Evolutionary conservation across 2,329 filamentous ascomycete genomes (phyloP).

Genomic region (Epichloe hybrida): DNA sequence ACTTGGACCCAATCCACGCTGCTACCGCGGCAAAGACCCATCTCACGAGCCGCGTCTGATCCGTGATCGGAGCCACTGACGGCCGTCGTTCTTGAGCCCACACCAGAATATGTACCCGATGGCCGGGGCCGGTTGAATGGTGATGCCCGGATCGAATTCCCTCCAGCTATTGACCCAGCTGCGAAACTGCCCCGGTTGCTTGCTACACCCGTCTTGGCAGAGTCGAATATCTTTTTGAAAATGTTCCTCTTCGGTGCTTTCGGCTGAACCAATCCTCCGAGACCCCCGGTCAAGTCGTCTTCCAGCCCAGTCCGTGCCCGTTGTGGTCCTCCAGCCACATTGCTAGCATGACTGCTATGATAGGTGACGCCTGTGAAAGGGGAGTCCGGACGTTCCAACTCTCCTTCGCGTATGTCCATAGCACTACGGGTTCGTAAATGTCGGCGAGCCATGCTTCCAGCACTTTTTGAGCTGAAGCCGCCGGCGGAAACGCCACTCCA

Average conservation of each 20-base stretch:
- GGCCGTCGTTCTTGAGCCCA: constrained; percentile 29
- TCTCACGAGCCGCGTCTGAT: constrained; percentile 50
- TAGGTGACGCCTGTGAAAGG: constrained; percentile 74
- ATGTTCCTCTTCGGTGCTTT: constrained; percentile 77
- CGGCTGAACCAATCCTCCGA: constrained; percentile 67
- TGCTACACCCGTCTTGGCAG: constrained; percentile 85
- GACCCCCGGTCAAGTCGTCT: constrained; percentile 51
- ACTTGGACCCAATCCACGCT: constrained; percentile 92
- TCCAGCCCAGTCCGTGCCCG: constrained; percentile 54
- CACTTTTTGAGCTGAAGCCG: constrained; percentile 87
- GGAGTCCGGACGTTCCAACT: constrained; percentile 42
- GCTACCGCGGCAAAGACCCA: constrained; percentile 46
- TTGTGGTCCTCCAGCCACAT: constrained; percentile 26
- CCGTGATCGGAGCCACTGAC: constrained; percentile 22
- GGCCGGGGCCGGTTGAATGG: constrained; percentile 29
- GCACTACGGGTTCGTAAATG: constrained; percentile 53
- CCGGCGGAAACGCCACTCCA: constrained; percentile 92
- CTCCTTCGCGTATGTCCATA: constrained; percentile 45
- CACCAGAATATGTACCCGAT: constrained; percentile 21
- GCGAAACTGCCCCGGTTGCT: constrained; percentile 78
- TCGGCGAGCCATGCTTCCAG: constrained; percentile 78
- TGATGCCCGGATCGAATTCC: constrained; percentile 28
- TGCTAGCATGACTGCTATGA: constrained; percentile 72
- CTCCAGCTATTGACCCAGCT: constrained; percentile 30
- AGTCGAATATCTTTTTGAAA: constrained; percentile 90